Evolutionary conservation across 169 alveolate species (phyloP).

Genomic region (Eimeria acervulina): DNA sequence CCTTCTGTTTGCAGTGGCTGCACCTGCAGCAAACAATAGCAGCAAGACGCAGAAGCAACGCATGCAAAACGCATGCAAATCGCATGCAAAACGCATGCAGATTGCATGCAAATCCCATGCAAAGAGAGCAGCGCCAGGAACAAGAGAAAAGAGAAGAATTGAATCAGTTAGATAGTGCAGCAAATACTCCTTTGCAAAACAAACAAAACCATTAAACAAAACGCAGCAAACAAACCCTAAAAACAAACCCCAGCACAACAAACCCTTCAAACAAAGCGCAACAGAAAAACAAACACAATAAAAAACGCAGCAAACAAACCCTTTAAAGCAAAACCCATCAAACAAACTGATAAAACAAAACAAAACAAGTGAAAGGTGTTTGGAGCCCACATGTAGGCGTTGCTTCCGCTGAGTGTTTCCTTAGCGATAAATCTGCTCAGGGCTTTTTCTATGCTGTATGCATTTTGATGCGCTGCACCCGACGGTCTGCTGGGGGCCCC

Average conservation of each 20-base stretch:
- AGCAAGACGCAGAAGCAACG: not conserved
- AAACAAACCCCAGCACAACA: no score
- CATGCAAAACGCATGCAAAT: not conserved
- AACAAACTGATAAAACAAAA: no score
- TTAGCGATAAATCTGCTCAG: constrained; percentile 82
- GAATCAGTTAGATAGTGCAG: no score
- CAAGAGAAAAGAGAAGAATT: not conserved
- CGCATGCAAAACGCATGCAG: not conserved
- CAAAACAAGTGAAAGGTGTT: not conserved
- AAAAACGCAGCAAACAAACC: not conserved
- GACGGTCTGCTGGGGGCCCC: not conserved
- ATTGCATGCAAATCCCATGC: not conserved
- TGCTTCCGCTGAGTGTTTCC: constrained; percentile 85
- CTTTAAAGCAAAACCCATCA: no score
- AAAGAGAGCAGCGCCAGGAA: not conserved
- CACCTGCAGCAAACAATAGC: constrained; percentile 36
- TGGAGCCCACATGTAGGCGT: constrained; percentile 85
- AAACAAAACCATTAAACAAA: not conserved
- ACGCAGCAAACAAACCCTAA: not conserved
- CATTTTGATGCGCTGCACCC: constrained; percentile 15
- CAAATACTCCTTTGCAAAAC: not conserved
- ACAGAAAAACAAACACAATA: not conserved
- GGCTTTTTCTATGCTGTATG: constrained; percentile 86
- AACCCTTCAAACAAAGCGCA: no score
- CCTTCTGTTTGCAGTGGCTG: constrained; percentile 71